phyloP scores from a whole-genome alignment of 1,284 basidiomycete species.

The Trichosporon inkin region DNA sequence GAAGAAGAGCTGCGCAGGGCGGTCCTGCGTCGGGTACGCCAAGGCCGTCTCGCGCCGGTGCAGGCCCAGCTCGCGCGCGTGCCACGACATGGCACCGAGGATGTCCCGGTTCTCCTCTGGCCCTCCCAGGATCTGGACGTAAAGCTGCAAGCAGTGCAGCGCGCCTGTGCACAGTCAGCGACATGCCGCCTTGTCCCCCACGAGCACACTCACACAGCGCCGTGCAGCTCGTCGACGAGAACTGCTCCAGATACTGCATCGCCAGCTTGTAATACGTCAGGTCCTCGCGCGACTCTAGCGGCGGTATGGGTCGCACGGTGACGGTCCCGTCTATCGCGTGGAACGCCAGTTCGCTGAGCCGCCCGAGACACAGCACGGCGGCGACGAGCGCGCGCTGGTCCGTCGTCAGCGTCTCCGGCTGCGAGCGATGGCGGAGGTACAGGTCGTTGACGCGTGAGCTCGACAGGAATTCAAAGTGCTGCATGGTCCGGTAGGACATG shows the following conservation, averaged over 20 bases:
- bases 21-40: slow-evolving; percentile 24
- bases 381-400: slow-evolving; percentile 30
- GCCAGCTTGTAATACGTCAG: slow-evolving; percentile 32
- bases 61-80: slow-evolving; percentile 29
- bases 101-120: slow-evolving; percentile 28
- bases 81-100: slow-evolving; percentile 31
- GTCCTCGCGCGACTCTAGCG: slow-evolving; percentile 24
- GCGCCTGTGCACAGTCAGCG: slow-evolving; percentile 20
- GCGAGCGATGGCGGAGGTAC: slow-evolving; percentile 23
- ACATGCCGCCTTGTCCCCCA: not conserved
- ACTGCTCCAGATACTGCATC: slow-evolving; percentile 24
- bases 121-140: slow-evolving; percentile 26
- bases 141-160: slow-evolving; percentile 29
- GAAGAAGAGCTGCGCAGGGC: slow-evolving; percentile 27
- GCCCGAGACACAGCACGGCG: slow-evolving; percentile 25
- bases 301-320: slow-evolving; percentile 2
- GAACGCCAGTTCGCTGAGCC: slow-evolving; percentile 19
- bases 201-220: slow-evolving; percentile 31
- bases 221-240: slow-evolving; percentile 22
- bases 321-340: slow-evolving; percentile 7
- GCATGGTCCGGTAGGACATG: slow-evolving; percentile 15
- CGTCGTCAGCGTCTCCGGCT: slow-evolving; percentile 24
- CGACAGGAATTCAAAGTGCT: slow-evolving; percentile 22
- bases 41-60: slow-evolving; percentile 27
- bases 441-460: slow-evolving; percentile 17